phyloP scores from a whole-genome alignment of 106 monocot genomes.

The Allium fistulosum region DNA sequence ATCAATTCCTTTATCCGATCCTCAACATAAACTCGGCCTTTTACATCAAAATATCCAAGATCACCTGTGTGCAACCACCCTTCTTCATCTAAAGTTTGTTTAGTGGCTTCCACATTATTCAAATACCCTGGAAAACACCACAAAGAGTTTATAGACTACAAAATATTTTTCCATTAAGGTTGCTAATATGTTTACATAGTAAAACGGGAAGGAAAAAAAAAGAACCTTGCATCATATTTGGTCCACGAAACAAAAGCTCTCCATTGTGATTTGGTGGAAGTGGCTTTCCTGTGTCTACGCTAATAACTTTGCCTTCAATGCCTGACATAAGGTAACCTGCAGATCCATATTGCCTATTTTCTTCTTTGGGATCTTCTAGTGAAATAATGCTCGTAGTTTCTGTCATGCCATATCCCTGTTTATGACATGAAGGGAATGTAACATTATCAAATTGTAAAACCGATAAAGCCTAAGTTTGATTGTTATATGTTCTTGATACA shows the following conservation, averaged over 20 bases:
- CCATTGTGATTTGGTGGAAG: slow-evolving; percentile 82
- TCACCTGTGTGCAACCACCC: slow-evolving; percentile 94
- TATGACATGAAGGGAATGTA: not conserved
- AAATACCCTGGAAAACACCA: slow-evolving; percentile 46
- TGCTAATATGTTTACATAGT: no score
- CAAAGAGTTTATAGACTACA: no score
- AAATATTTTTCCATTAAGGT: no score
- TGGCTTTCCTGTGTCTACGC: slow-evolving; percentile 37
- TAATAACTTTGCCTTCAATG: slow-evolving; percentile 69
- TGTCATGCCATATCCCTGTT: slow-evolving; percentile 93
- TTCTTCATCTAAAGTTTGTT: slow-evolving; percentile 43
- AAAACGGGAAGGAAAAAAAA: not conserved
- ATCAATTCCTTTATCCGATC: slow-evolving; percentile 89
- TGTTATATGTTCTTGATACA: no score
- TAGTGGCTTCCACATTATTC: slow-evolving; percentile 64
- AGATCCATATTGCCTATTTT: slow-evolving; percentile 40
- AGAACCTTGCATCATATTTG: slow-evolving; percentile 91
- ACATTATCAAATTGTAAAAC: not conserved
- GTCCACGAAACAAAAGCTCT: slow-evolving; percentile 79
- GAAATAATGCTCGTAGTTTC: slow-evolving; percentile 71
- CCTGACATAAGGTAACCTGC: slow-evolving; percentile 37
- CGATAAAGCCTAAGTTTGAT: no score
- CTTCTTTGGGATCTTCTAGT: slow-evolving; percentile 33
- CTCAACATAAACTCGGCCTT: slow-evolving; percentile 57
- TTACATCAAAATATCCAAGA: slow-evolving; percentile 72